A percentile compares a stretch with the other conserved stretches of the same genome.
These are phyloP conservation scores for Yarrowia sp. DNA, from an alignment of 805 yeast genomes.

Conservation along the genomic window DNA sequence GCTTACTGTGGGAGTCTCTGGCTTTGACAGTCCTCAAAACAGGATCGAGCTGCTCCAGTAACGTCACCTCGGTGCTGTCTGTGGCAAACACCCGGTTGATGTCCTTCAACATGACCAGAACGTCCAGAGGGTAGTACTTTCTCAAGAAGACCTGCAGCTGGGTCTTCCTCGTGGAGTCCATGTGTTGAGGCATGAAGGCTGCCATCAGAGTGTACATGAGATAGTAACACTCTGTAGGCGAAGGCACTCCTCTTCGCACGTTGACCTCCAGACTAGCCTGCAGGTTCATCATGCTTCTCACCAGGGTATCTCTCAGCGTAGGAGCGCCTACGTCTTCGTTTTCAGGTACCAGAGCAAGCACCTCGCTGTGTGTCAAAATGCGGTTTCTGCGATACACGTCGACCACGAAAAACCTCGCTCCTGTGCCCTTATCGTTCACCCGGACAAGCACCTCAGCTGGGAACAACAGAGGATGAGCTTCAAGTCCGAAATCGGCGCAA, in stretches of 20 bases:
- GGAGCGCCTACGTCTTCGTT: slow-evolving; percentile 32
- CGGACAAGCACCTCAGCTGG: slow-evolving; percentile 18
- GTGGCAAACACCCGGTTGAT: slow-evolving; percentile 20
- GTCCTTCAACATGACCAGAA: slow-evolving; percentile 29
- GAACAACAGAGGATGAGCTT: slow-evolving; percentile 21
- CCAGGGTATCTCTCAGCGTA: slow-evolving; percentile 1
- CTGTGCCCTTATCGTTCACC: slow-evolving; percentile 26
- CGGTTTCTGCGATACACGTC: slow-evolving; percentile 32
- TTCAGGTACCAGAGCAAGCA: slow-evolving; percentile 13
- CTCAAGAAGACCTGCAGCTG: slow-evolving; percentile 21
- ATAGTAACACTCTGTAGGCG: slow-evolving; percentile 24
- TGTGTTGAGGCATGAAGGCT: slow-evolving; percentile 23
- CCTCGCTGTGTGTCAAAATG: slow-evolving; percentile 25
- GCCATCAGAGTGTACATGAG: slow-evolving; percentile 33
- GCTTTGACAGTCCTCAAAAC: not conserved
- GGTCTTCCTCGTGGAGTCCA: slow-evolving; percentile 8
- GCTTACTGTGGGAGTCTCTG: not conserved
- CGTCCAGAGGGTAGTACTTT: slow-evolving; percentile 26
- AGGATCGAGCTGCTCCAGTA: slow-evolving; percentile 15
- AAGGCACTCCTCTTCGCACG: slow-evolving; percentile 30
- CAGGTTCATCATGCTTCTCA: slow-evolving; percentile 26
- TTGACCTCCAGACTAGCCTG: slow-evolving; percentile 28
- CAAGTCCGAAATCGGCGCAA: slow-evolving; percentile 14
- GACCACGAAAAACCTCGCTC: slow-evolving; percentile 13
- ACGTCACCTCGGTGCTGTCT: slow-evolving; percentile 6